phyloP scores from a whole-genome alignment of 2,329 filamentous ascomycete species.

The Whalleya microplaca region DNA sequence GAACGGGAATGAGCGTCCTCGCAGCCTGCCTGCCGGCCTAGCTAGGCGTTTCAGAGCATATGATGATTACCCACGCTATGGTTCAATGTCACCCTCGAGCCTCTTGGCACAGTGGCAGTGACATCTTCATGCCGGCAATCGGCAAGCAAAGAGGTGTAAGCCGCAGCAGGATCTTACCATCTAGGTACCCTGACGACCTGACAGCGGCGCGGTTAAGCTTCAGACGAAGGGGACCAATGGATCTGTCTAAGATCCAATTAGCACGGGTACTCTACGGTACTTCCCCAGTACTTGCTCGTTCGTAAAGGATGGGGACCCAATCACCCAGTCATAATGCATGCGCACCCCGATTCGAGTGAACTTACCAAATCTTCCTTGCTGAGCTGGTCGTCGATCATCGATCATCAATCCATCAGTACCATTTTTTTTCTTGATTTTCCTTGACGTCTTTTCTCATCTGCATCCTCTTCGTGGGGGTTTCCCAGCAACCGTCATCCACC shows the following conservation, averaged over 20 bases:
- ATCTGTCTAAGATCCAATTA: constrained; percentile 5
- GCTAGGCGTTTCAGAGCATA: constrained; percentile 1
- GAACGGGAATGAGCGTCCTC: no score
- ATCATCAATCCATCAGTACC: constrained; percentile 7
- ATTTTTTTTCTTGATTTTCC: constrained; percentile 14
- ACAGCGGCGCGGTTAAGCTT: neutral
- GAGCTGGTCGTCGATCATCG: neutral
- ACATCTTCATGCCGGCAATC: constrained; percentile 2
- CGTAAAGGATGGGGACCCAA: neutral
- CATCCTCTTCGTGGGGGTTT: constrained; percentile 8
- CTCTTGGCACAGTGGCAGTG: constrained; percentile 23
- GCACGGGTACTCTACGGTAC: neutral
- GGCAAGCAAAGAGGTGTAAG: neutral
- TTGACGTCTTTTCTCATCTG: constrained; percentile 20
- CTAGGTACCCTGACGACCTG: neutral
- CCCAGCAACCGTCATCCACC: constrained; percentile 10
- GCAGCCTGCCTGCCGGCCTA: neutral
- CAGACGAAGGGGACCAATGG: neutral
- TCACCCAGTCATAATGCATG: neutral
- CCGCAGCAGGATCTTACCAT: neutral
- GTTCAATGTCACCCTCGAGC: constrained; percentile 14
- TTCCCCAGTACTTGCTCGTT: neutral
- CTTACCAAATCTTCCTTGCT: neutral
- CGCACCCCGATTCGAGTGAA: neutral
- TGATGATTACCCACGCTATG: constrained; percentile 11